phyloP scores from a whole-genome alignment of 2,329 filamentous ascomycete species.

The Cladophialophora immunda region DNA sequence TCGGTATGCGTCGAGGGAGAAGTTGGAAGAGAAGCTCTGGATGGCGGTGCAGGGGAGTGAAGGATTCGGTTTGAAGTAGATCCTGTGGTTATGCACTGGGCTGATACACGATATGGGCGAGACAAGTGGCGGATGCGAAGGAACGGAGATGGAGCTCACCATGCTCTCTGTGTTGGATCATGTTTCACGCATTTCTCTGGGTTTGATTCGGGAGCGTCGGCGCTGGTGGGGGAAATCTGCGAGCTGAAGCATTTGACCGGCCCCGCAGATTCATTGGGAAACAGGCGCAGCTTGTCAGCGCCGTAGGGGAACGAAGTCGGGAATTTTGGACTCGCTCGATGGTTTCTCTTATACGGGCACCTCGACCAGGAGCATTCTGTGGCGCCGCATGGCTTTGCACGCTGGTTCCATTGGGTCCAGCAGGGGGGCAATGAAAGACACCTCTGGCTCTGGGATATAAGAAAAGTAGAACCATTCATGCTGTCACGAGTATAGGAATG shows the following conservation, averaged over 20 bases:
- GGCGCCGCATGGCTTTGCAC: not conserved
- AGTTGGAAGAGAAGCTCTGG: slow-evolving; percentile 78
- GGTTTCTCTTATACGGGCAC: not conserved
- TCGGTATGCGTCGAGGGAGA: slow-evolving; percentile 72
- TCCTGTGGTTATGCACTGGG: not conserved
- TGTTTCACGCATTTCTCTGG: slow-evolving; percentile 7
- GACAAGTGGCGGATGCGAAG: not conserved
- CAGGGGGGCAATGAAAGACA: not conserved
- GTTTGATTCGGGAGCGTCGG: slow-evolving; percentile 2
- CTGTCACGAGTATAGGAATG: not conserved
- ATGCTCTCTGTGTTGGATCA: slow-evolving; percentile 3
- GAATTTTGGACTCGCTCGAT: not conserved
- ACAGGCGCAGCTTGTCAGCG: not conserved
- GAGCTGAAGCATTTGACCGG: not conserved
- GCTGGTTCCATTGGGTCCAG: slow-evolving; percentile 1
- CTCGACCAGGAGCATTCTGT: not conserved
- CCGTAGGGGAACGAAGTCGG: not conserved
- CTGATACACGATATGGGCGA: not conserved
- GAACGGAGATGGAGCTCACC: not conserved
- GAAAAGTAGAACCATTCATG: not conserved
- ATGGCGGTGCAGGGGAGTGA: slow-evolving; percentile 88
- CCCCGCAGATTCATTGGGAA: not conserved
- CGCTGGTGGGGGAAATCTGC: not conserved
- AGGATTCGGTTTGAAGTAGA: slow-evolving; percentile 85
- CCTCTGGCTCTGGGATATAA: not conserved